Base-by-base conservation (phyloP, 1,284 basidiomycete genomes). In the Coniophora puteana region DNA sequence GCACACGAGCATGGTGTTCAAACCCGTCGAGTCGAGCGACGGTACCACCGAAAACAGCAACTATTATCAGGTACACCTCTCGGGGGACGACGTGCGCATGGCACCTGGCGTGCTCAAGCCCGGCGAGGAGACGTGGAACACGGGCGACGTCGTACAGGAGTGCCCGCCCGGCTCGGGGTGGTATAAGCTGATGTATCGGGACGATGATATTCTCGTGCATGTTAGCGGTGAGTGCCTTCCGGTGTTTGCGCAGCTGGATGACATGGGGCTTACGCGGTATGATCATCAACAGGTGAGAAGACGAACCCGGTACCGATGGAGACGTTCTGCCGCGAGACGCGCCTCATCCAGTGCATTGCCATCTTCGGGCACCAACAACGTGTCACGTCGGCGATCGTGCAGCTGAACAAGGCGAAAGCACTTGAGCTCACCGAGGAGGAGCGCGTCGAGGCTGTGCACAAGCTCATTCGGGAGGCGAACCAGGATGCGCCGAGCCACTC, bases 251-350 rank as follows among this genome's bases (percentile, higher is more conserved):
- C n/a, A n/a, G n/a, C n/a, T n/a, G n/a, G n/a, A n/a, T n/a, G n/a
- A n/a, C n/a, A n/a, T n/a, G n/a, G n/a, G n/a, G n/a, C n/a, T n/a
- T n/a, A n/a, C n/a, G n/a, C n/a, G n/a, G n/a, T n/a, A n/a, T n/a
- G n/a, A n/a, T n/a, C n/a, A n/a, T n/a, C n/a, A n/a, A n/a, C 14
- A 48, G 47, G 47, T 8, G 47, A 48, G 33, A 48, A 48, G 33
- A 48, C 47, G 14, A 48, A 48, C 20, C 47, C 47, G 10, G 38
- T 48, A 21, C 43, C 47, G 5, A 46, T 48, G 41, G 47, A 48
- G 32, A 41, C 41, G 8, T 31, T 24, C 24, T 27, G 31, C 23
- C 47, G 47, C 21, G 38, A 40, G 7, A 41, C 41, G 20, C 35
- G 37, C 34, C 32, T 48, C 4, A 40, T 48, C 26, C 28, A 40